Conservation (phyloP, 148 eudicot species). For the Euryodendron excelsum region DNA sequence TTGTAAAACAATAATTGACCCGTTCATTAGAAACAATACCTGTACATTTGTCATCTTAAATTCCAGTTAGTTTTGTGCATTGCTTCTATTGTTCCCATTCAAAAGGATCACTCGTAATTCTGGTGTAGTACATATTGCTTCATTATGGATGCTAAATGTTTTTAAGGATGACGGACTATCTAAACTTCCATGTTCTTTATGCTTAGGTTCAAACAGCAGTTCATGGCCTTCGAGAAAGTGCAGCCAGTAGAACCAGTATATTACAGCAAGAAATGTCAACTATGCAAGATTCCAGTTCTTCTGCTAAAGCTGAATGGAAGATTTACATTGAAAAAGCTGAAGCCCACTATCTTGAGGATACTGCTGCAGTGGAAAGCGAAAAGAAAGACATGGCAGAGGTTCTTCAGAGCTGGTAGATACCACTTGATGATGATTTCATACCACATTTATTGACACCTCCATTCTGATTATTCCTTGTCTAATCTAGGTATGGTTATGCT, state of each 20-base stretch:
- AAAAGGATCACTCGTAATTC: neutral
- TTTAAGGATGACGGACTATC: neutral
- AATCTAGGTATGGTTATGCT: slow-evolving; percentile 5
- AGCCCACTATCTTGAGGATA: slow-evolving; percentile 73
- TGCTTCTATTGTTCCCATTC: neutral
- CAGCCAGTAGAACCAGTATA: slow-evolving; percentile 60
- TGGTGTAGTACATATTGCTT: neutral
- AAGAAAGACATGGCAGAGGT: slow-evolving; percentile 69
- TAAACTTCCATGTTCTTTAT: neutral
- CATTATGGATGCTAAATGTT: neutral
- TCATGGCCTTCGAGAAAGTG: slow-evolving; percentile 70
- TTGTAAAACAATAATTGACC: neutral
- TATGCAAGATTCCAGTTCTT: slow-evolving; percentile 66
- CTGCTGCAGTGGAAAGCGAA: slow-evolving; percentile 72
- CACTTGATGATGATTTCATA: neutral
- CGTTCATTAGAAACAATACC: neutral
- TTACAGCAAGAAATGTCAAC: slow-evolving; percentile 84
- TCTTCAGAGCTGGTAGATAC: slow-evolving; percentile 74
- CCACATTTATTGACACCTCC: neutral
- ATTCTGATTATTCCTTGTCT: neutral
- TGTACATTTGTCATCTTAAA: neutral
- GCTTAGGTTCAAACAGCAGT: slow-evolving; percentile 76
- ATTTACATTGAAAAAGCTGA: slow-evolving; percentile 64
- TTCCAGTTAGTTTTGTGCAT: neutral
- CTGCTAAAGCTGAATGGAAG: slow-evolving; percentile 71